Evolutionary conservation across 1,284 basidiomycete species (phyloP), one percentile per base, ranked within the genome.

Genomic region (Pulchroboletus neoregius): DNA sequence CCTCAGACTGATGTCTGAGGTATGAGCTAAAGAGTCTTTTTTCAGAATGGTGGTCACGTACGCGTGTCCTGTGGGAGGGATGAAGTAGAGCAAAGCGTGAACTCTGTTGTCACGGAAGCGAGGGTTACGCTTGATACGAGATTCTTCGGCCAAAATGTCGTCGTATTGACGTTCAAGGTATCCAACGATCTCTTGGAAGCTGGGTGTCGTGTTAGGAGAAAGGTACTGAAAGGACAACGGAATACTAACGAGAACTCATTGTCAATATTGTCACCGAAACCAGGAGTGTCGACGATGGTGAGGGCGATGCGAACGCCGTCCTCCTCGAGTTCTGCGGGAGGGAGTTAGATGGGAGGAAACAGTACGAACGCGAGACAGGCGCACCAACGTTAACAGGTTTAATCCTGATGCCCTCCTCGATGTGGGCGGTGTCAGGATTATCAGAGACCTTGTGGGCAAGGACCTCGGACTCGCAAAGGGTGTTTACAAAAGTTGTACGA

Each of bases 161-260:
- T 99, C 96, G 73, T 99, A 99, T 82, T 99, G 95, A 52, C 95
- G 87, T 70, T 99, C 96, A 53, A 99, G 86, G 73, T 99, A 85
- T 53, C 91, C 91, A 46, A 95, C 87, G 58, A 99, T 99, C 70
- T 98, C 95, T 65, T 91, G 87, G 73, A 96, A 96, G 50, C 93
- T 95, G 57, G 9, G 47, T 22, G 10, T 27, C 12, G 6, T 36
- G 48, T 58, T 31, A 52, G 48, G 26, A 45, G 26, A 48, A 36
- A 36, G 33, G 50, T 53, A 47, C 30, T 42, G 4, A 39, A 24
- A 20, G 16, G 37, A 37, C 39, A 12, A 41, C 39, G 24, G 5
- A 24, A 63, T 22, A 80, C 93, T 66, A 69, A 95, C 93, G 91
- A 87, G 68, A 92, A 93, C 72, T 97, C 94, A 64, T 99, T 99